A percentile compares a stretch with the other conserved stretches of the same genome.
These are phyloP conservation scores for Cladosporium halotolerans DNA, from an alignment of 2,329 filamentous ascomycete species.

Conservation along the genomic window DNA sequence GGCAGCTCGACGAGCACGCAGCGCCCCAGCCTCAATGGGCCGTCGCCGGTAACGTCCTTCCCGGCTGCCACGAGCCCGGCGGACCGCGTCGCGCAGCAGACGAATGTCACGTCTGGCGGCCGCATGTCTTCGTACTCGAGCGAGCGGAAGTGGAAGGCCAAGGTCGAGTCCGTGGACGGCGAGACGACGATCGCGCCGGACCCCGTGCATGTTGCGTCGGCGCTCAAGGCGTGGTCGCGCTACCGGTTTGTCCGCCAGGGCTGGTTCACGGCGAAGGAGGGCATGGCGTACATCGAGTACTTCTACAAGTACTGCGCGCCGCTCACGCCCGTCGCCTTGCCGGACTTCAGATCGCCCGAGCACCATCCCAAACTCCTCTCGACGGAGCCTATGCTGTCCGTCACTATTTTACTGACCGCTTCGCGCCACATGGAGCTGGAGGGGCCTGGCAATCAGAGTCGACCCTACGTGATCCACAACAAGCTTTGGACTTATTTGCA, in stretches of 20 bases:
- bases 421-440: constrained; percentile 78
- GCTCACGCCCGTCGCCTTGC: constrained; percentile 86
- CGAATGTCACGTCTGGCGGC: constrained; percentile 11
- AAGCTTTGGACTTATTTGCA: constrained; percentile 91
- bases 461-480: constrained; percentile 87
- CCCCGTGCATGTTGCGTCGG: constrained; percentile 47
- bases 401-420: constrained; percentile 85
- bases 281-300: constrained; percentile 89
- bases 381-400: constrained; percentile 86
- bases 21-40: constrained; percentile 21
- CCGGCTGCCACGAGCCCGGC: constrained; percentile 10
- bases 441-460: constrained; percentile 72
- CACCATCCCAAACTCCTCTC: constrained; percentile 74
- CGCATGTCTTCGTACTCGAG: constrained; percentile 19
- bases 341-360: constrained; percentile 77
- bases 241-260: constrained; percentile 94
- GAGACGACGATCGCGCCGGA: constrained; percentile 23
- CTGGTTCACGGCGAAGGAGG: constrained; percentile 92
- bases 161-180: constrained; percentile 13
- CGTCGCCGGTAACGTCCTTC: constrained; percentile 6
- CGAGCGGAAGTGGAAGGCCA: constrained; percentile 18
- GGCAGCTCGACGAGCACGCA: constrained; percentile 36
- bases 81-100: background rate
- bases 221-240: constrained; percentile 79
- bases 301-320: constrained; percentile 90